These are phyloP conservation scores for Fusarium piperis DNA, from an alignment of 2,329 filamentous ascomycete genomes.

Conservation along the genomic window DNA sequence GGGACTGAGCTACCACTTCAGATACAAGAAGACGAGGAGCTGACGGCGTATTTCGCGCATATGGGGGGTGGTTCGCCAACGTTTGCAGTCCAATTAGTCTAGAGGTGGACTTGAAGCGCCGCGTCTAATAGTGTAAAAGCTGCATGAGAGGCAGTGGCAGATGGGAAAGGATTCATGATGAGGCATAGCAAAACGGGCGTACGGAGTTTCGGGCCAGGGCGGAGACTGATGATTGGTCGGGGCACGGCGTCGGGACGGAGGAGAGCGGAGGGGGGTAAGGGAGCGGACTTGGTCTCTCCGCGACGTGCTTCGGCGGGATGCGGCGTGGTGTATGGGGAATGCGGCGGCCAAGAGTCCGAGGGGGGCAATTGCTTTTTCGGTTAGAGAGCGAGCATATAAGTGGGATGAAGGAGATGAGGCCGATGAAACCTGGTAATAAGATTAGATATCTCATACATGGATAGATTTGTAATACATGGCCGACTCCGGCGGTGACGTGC, in stretches of 20 bases:
- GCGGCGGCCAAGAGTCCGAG: slow-evolving; percentile 5
- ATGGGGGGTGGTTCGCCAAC: slow-evolving; percentile 58
- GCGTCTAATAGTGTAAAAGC: slow-evolving; percentile 4
- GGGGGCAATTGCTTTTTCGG: not conserved
- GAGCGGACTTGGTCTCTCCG: slow-evolving; percentile 41
- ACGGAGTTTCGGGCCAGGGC: slow-evolving; percentile 34
- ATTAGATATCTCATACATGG: not conserved
- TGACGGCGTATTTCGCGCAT: slow-evolving; percentile 76
- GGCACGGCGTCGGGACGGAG: slow-evolving; percentile 11
- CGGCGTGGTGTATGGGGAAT: not conserved
- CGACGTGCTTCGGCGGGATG: slow-evolving; percentile 1
- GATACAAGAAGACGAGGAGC: slow-evolving; percentile 76
- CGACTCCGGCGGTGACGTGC: slow-evolving; percentile 26
- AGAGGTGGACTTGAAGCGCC: slow-evolving; percentile 31
- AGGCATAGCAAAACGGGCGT: slow-evolving; percentile 23
- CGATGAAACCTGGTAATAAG: not conserved
- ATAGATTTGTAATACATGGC: slow-evolving; percentile 1
- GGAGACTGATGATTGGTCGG: slow-evolving; percentile 20
- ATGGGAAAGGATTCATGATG: not conserved
- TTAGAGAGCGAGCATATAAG: not conserved
- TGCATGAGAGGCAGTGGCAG: not conserved
- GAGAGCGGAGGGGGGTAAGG: slow-evolving; percentile 7
- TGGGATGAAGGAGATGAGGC: not conserved
- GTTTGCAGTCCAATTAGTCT: slow-evolving; percentile 54
- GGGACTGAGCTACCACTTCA: slow-evolving; percentile 70